Percentiles rank a stretch among this genome's conserved stretches.
These are phyloP conservation scores for Ophiocytium majus DNA, from an alignment of 352 stramenopile species.

Conservation along the genomic window DNA sequence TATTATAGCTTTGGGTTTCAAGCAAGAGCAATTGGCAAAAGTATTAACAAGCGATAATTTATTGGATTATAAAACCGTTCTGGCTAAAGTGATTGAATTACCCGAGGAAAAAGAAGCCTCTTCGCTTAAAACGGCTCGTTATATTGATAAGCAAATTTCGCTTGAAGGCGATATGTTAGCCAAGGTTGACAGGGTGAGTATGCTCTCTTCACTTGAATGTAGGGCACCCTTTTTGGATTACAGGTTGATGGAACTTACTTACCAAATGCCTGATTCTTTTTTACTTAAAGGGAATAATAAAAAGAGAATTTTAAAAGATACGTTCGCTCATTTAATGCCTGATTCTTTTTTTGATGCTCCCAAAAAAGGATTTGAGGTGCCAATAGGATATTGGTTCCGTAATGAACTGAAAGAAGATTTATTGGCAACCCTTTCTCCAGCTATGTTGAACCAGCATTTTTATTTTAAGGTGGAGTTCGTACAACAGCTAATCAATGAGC, in stretches of 20 bases:
- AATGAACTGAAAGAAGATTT: neutral
- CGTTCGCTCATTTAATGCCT: neutral
- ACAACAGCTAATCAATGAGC: too few relatives aligned
- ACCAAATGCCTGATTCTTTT: neutral
- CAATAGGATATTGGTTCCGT: neutral
- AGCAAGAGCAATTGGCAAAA: conserved; percentile 8
- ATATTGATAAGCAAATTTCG: too few relatives aligned
- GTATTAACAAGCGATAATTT: too few relatives aligned
- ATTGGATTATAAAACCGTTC: too few relatives aligned
- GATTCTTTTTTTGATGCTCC: neutral
- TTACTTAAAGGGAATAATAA: neutral
- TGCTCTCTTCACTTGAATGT: neutral
- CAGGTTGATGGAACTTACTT: neutral
- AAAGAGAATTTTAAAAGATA: neutral
- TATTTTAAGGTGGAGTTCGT: neutral
- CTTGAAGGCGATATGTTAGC: too few relatives aligned
- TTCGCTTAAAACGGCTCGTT: too few relatives aligned
- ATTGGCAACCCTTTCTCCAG: neutral
- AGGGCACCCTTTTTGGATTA: neutral
- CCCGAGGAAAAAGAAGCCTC: too few relatives aligned
- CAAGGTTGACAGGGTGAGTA: neutral
- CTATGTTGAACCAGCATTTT: neutral
- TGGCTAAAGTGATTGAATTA: too few relatives aligned
- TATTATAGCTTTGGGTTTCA: neutral
- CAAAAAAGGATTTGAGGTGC: neutral